Conservation (phyloP, 768 basidiomycete species). For the Suillus bovinus region DNA sequence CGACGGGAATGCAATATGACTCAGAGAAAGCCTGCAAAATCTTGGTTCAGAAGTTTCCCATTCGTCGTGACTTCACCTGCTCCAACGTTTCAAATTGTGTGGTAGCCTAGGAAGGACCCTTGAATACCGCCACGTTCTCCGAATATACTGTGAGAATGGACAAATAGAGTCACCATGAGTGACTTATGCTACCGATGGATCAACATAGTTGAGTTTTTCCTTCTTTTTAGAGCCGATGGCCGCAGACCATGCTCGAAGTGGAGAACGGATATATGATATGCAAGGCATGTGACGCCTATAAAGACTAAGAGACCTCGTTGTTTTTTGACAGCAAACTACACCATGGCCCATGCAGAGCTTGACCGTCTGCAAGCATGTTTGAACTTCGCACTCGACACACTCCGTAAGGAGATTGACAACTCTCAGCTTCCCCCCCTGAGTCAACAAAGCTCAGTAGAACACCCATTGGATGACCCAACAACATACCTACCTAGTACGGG, state of each 20-base stretch:
- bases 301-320: not conserved
- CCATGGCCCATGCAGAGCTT: conserved; percentile 4
- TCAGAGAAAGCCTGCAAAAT: not conserved
- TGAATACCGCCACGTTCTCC: not conserved
- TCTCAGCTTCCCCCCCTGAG: not conserved
- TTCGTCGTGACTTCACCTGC: not conserved
- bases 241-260: not conserved
- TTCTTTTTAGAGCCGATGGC: not conserved
- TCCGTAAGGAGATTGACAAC: conserved; percentile 3
- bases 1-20: not conserved
- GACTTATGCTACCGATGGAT: not conserved
- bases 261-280: not conserved
- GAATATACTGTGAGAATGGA: not conserved
- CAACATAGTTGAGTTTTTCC: not conserved
- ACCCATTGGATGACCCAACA: conserved; percentile 4
- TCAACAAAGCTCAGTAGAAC: not conserved
- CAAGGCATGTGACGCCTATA: not conserved
- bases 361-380: conserved; percentile 1
- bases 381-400: conserved; percentile 2
- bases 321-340: not conserved
- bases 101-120: not conserved
- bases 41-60: not conserved
- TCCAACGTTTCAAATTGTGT: not conserved
- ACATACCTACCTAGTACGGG: not conserved
- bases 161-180: not conserved